Evolutionary conservation across 2,329 filamentous ascomycete genomes (phyloP).

Genomic region (Curvularia sp.): DNA sequence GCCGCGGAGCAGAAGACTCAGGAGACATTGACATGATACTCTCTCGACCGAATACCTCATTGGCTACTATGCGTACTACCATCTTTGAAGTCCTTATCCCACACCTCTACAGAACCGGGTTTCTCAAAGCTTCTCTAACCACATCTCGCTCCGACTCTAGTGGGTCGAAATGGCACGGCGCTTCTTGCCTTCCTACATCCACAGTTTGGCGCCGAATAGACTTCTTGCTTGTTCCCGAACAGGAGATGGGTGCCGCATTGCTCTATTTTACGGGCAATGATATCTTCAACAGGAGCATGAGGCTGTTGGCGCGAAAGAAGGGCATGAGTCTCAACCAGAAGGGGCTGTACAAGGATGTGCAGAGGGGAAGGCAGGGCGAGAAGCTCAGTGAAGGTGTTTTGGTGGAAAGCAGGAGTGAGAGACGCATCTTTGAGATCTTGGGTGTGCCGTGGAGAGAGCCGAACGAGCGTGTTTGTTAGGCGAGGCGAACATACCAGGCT

Average conservation of each 20-base stretch:
- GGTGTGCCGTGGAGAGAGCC: conserved; percentile 80
- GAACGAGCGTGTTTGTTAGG: conserved; percentile 46
- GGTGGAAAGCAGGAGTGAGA: conserved; percentile 78
- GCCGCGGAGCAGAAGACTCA: conserved; percentile 75
- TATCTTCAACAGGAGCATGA: conserved; percentile 88
- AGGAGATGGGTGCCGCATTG: conserved; percentile 81
- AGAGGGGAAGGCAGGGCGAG: conserved; percentile 63
- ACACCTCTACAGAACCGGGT: conserved; percentile 64
- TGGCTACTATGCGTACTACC: conserved; percentile 65
- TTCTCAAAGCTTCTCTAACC: conserved; percentile 75
- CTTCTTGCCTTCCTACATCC: conserved; percentile 70
- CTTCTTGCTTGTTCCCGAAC: conserved; percentile 79
- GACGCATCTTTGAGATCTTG: conserved; percentile 78
- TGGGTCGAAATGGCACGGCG: conserved; percentile 88
- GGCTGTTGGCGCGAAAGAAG: conserved; percentile 79
- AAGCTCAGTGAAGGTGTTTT: conserved; percentile 73
- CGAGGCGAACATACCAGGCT: background rate
- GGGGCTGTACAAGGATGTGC: conserved; percentile 76
- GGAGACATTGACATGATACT: conserved; percentile 88
- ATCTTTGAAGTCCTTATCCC: conserved; percentile 69
- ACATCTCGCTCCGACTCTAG: conserved; percentile 56
- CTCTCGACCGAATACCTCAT: conserved; percentile 67
- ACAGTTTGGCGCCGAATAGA: conserved; percentile 80
- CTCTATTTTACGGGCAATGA: conserved; percentile 98
- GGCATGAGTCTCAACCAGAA: conserved; percentile 85